Evolutionary conservation across 352 stramenopile species (phyloP).

Genomic region (Globisporangium polare): DNA sequence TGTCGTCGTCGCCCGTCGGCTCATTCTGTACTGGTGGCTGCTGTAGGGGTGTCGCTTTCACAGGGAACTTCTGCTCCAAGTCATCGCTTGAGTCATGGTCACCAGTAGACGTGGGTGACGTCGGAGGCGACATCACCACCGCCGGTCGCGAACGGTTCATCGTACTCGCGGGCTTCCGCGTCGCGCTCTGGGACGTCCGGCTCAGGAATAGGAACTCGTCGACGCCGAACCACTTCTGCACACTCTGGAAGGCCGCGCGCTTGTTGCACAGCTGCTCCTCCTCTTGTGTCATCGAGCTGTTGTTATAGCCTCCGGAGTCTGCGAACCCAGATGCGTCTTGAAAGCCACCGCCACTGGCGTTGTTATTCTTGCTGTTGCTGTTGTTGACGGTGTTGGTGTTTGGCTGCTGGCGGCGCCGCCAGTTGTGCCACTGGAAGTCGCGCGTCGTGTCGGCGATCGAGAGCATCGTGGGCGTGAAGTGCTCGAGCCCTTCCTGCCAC

Average conservation of each 20-base stretch:
- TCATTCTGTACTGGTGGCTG: not conserved
- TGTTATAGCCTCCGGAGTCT: not conserved
- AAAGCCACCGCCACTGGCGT: not conserved
- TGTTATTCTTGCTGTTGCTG: not conserved
- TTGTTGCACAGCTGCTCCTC: constrained; percentile 22
- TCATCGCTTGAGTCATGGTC: not conserved
- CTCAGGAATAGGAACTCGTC: constrained; percentile 67
- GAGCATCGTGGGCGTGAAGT: constrained; percentile 82
- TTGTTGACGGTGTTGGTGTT: not conserved
- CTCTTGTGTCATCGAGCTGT: constrained; percentile 13
- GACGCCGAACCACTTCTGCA: constrained; percentile 66
- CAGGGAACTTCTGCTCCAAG: constrained; percentile 1
- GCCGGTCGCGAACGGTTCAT: constrained; percentile 8
- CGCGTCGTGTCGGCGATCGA: constrained; percentile 43
- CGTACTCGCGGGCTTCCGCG: constrained; percentile 13
- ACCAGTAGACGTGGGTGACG: not conserved
- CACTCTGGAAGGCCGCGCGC: constrained; percentile 31
- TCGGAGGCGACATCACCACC: not conserved
- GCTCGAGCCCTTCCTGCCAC: constrained; percentile 62
- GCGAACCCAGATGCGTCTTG: not conserved
- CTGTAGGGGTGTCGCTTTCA: not conserved
- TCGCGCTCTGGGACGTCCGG: constrained; percentile 24
- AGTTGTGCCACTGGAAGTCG: constrained; percentile 37
- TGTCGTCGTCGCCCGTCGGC: constrained; percentile 9
- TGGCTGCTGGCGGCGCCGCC: not conserved